These are phyloP conservation scores for Cinchona pubescens DNA, from an alignment of 257 asterid genomes.

Conservation along the genomic window DNA sequence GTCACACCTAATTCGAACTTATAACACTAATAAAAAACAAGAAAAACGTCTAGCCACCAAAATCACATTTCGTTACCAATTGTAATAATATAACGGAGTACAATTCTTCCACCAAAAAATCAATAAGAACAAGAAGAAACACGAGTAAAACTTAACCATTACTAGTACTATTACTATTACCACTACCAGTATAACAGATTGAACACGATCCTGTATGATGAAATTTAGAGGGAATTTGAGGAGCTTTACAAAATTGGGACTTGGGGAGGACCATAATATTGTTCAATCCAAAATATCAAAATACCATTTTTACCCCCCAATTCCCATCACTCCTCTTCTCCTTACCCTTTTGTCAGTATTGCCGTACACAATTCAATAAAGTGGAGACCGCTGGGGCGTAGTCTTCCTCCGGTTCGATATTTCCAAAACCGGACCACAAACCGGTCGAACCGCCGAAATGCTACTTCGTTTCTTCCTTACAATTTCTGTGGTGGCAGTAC, in stretches of 20 bases:
- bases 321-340: conserved; percentile 15
- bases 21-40: too few species aligned
- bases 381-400: conserved; percentile 74
- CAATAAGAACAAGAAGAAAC: background rate
- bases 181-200: background rate
- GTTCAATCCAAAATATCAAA: background rate
- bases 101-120: too few species aligned
- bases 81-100: too few species aligned
- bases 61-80: too few species aligned
- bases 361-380: conserved; percentile 41
- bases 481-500: conserved; percentile 57
- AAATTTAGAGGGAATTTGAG: background rate
- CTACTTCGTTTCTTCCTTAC: conserved; percentile 54
- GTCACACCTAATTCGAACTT: too few species aligned
- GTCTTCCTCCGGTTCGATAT: conserved; percentile 79
- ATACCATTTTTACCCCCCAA: conserved; percentile 39
- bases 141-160: background rate
- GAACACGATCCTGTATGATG: background rate
- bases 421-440: conserved; percentile 32
- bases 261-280: conserved; percentile 1
- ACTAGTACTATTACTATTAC: background rate
- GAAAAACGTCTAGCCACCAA: too few species aligned
- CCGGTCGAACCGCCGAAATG: conserved; percentile 26
- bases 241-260: conserved; percentile 41
- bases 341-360: conserved; percentile 5